These are phyloP conservation scores for Coemansia sp. DNA, from an alignment of 192 early-diverging fungal species.

Conservation along the genomic window DNA sequence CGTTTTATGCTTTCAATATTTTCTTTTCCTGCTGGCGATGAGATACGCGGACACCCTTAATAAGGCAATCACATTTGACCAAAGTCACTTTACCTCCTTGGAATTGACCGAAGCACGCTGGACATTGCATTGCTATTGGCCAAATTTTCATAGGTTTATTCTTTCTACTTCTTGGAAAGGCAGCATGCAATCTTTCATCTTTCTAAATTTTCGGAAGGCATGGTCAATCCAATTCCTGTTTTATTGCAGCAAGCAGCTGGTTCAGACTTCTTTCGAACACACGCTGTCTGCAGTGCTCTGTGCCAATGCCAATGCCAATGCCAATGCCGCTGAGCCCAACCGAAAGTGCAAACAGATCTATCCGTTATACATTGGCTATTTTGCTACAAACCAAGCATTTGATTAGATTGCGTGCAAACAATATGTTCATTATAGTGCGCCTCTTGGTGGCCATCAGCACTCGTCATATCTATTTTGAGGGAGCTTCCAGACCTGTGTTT, in stretches of 20 bases:
- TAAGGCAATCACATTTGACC: background rate
- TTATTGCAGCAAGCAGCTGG: background rate
- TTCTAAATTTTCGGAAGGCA: background rate
- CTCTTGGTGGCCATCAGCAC: too few species aligned
- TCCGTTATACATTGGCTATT: background rate
- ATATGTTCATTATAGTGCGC: too few species aligned
- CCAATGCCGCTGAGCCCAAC: too few species aligned
- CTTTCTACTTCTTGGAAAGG: background rate
- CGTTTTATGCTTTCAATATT: too few species aligned
- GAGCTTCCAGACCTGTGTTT: background rate
- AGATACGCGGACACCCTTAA: background rate
- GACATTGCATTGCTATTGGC: background rate
- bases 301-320: background rate
- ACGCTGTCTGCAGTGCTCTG: background rate
- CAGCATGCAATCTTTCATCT: background rate
- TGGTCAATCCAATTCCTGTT: background rate
- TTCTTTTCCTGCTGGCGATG: background rate
- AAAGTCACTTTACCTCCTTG: background rate
- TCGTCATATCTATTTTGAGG: too few species aligned
- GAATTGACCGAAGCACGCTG: background rate
- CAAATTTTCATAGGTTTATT: background rate
- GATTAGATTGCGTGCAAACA: too few species aligned
- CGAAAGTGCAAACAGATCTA: too few species aligned
- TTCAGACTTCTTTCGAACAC: background rate
- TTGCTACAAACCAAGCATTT: too few species aligned